Evolutionary conservation across 2,329 filamentous ascomycete genomes (phyloP).

Genomic region (Sphaceloma murrayae): DNA sequence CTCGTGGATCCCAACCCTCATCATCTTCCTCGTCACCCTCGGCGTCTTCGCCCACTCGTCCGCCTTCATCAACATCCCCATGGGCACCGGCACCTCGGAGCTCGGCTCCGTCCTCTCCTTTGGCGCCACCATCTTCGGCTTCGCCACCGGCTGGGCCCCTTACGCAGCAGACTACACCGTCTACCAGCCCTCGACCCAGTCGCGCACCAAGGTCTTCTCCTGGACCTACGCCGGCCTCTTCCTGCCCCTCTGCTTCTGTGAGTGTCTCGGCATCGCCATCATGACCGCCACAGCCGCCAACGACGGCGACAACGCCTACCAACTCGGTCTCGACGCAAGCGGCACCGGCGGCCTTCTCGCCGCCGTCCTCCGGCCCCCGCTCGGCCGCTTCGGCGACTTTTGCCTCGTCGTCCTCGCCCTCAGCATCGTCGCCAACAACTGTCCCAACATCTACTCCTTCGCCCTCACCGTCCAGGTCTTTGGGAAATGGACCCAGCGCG

Average conservation of each 20-base stretch:
- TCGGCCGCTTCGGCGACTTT: slow-evolving; percentile 63
- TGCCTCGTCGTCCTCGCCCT: slow-evolving; percentile 43
- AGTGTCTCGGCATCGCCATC: slow-evolving; percentile 63
- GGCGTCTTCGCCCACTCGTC: slow-evolving; percentile 59
- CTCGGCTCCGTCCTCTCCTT: slow-evolving; percentile 56
- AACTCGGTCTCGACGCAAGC: slow-evolving; percentile 45
- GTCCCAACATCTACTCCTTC: slow-evolving; percentile 52
- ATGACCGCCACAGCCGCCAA: slow-evolving; percentile 54
- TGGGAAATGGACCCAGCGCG: slow-evolving; percentile 46
- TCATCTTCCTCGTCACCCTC: slow-evolving; percentile 63
- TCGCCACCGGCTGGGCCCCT: slow-evolving; percentile 63
- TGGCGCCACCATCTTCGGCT: slow-evolving; percentile 56
- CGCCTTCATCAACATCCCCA: slow-evolving; percentile 53
- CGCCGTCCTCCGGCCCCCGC: slow-evolving; percentile 51
- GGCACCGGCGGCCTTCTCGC: slow-evolving; percentile 58
- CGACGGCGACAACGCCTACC: slow-evolving; percentile 45
- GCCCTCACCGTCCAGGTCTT: slow-evolving; percentile 59
- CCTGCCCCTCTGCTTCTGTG: slow-evolving; percentile 61
- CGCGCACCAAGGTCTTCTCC: slow-evolving; percentile 54
- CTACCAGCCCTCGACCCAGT: slow-evolving; percentile 58
- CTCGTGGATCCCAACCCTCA: slow-evolving; percentile 62
- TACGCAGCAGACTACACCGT: slow-evolving; percentile 73
- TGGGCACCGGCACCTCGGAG: slow-evolving; percentile 50
- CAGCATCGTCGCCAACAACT: slow-evolving; percentile 38
- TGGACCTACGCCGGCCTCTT: slow-evolving; percentile 62